phyloP scores from a whole-genome alignment of 2,329 filamentous ascomycete species.

The Escovopsis weberi region DNA sequence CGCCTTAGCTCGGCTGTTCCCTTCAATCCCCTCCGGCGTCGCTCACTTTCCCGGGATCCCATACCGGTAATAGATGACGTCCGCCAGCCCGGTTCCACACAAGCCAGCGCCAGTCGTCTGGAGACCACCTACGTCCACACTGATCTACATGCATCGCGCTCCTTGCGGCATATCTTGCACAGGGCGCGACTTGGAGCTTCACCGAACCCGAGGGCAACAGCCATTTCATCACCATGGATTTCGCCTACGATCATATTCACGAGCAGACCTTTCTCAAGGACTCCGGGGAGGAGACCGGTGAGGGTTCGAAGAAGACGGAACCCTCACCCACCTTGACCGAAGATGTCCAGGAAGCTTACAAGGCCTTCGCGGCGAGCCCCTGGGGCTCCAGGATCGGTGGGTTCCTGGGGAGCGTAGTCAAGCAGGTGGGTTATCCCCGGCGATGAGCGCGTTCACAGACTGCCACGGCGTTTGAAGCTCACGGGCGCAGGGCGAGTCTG shows the following conservation, averaged over 20 bases:
- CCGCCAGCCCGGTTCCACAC: background rate
- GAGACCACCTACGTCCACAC: background rate
- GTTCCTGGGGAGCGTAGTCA: constrained; percentile 81
- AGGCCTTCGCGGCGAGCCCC: constrained; percentile 76
- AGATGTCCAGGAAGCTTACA: constrained; percentile 91
- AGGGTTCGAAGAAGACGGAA: constrained; percentile 25
- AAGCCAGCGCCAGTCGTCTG: too few species aligned
- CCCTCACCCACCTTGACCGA: constrained; percentile 52
- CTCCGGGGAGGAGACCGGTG: constrained; percentile 27
- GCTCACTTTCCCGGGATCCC: background rate
- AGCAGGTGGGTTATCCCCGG: constrained; percentile 46
- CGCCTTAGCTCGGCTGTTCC: background rate
- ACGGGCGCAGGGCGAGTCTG: constrained; percentile 51
- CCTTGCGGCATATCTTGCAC: background rate
- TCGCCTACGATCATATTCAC: constrained; percentile 93
- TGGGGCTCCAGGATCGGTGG: constrained; percentile 86
- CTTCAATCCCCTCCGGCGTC: too few species aligned
- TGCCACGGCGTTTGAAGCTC: background rate
- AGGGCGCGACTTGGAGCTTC: background rate
- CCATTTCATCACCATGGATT: constrained; percentile 54
- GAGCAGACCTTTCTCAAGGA: constrained; percentile 60
- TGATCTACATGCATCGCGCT: background rate
- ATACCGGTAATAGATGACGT: background rate
- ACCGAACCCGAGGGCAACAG: background rate
- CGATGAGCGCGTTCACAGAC: too few species aligned